Percentiles rank a stretch among this genome's conserved stretches.
These are phyloP conservation scores for Neoboletus magnificus DNA, from an alignment of 768 basidiomycete species.

Conservation along the genomic window DNA sequence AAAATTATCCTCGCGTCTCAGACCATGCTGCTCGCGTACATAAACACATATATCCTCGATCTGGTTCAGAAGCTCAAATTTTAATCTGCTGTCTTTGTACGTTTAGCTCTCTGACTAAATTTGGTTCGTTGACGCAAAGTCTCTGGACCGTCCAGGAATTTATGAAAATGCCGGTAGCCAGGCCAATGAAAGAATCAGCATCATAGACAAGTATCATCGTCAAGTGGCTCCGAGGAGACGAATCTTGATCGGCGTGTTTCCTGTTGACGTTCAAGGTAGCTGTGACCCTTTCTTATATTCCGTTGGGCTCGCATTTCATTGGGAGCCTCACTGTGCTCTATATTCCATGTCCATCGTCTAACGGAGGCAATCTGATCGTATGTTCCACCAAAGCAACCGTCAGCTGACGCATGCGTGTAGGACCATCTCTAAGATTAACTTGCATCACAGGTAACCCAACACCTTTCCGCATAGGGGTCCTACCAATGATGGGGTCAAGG, in stretches of 20 bases:
- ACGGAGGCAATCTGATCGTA: background rate
- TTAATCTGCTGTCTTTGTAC: background rate
- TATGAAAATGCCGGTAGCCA: background rate
- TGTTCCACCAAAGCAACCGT: background rate
- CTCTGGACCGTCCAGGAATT: background rate
- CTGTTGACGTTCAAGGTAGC: background rate
- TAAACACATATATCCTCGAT: constrained; percentile 8
- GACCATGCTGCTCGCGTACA: background rate
- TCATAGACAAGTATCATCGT: background rate
- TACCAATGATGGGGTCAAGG: constrained; percentile 8
- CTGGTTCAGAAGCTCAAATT: constrained; percentile 1
- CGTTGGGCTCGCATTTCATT: background rate
- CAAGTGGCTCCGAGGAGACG: background rate
- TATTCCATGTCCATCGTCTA: background rate
- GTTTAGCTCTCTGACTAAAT: background rate
- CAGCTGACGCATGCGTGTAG: background rate
- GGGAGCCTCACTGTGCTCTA: background rate
- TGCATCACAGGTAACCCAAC: background rate
- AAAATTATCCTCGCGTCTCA: background rate
- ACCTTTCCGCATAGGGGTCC: background rate
- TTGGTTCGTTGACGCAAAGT: background rate
- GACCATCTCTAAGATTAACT: background rate
- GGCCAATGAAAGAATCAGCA: background rate
- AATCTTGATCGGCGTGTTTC: background rate
- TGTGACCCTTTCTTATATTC: background rate